Base-by-base conservation (phyloP, 2,329 filamentous ascomycete genomes). In the Dryadomyces quercivorus region DNA sequence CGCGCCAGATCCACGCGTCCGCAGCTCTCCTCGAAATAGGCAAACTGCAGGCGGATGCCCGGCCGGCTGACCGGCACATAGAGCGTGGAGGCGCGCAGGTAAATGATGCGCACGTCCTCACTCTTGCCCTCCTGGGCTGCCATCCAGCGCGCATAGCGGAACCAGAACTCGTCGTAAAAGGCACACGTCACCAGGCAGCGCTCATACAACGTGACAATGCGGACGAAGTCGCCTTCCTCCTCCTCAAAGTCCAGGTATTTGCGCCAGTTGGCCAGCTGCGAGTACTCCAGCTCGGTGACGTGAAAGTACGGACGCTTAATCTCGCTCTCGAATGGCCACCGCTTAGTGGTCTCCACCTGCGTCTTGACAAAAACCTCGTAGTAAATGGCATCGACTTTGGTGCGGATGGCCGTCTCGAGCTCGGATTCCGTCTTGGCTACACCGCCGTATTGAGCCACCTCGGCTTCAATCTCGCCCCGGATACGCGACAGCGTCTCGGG, bases 221-320 rank as follows among this genome's bases (percentile, higher is more conserved):
- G 81, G 15, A 75, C 70, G 60, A 83, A 88, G 55, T 91, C 82
- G 52, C 87, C 89, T 67, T 95, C 86, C 0, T 77, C 71, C 70
- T 98, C 93, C 66, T 98, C 93, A 62, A 94, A 97, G 66, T 97
- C 92, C 47, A 98, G 80, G 63, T 97, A 98, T 64, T 95, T 95
- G 63, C 87, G 82, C 93, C 93, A 98, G 69, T 95, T 96, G 42
- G 73, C 75, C 18, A 98, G 72, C 65, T 98, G 89, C 9, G 80
- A 72, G 57, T 93, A 84, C 62, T 96, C 91, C 9, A 98, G 77
- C 65, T 95, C 88, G 1, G 89, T 95, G 34, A 96, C 89, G 65
- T 96, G 92, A 72, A 96, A 98, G 67, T 97, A 98, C 0, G 90
- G 90, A 1, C 93, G 83, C 73, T 96, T 97, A 64, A 97, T 87